Evolutionary conservation across 768 basidiomycete genomes (phyloP).

Genomic region (Calocera viscosa): DNA sequence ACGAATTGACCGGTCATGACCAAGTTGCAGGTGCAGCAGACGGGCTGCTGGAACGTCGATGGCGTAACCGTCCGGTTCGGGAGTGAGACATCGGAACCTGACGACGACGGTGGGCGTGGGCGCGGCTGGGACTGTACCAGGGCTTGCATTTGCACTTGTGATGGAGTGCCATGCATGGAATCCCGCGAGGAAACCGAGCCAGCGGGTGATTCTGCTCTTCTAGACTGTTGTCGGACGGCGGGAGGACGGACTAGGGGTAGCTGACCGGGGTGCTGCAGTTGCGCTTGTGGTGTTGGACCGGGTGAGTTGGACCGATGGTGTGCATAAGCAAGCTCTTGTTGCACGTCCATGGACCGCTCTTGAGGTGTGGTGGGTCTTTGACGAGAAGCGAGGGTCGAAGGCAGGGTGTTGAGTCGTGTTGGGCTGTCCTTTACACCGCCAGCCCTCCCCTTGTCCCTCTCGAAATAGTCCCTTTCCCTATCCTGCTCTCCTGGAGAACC

Average conservation of each 20-base stretch:
- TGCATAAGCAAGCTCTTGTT: neutral
- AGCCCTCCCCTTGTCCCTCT: constrained; percentile 7
- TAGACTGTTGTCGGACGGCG: neutral
- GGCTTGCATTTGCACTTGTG: neutral
- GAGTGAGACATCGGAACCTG: constrained; percentile 1
- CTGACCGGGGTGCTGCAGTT: neutral
- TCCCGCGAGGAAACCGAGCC: neutral
- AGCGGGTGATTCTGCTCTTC: neutral
- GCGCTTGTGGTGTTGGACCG: neutral
- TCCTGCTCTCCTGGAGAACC: constrained; percentile 1
- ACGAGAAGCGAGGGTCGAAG: neutral
- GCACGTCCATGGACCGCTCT: neutral
- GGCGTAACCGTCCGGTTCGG: constrained; percentile 1
- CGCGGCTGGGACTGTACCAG: neutral
- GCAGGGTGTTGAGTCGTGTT: neutral
- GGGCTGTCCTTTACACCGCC: constrained; percentile 1
- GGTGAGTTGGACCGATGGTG: neutral
- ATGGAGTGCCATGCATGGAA: neutral
- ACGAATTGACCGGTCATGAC: constrained; percentile 88
- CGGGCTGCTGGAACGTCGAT: neutral
- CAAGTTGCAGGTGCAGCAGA: constrained; percentile 29
- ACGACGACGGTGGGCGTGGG: neutral
- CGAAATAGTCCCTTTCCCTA: constrained; percentile 4
- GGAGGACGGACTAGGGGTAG: neutral
- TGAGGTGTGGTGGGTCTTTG: neutral